These are phyloP conservation scores for Xerocomellus intermedius DNA, from an alignment of 768 basidiomycete genomes.

Conservation along the genomic window DNA sequence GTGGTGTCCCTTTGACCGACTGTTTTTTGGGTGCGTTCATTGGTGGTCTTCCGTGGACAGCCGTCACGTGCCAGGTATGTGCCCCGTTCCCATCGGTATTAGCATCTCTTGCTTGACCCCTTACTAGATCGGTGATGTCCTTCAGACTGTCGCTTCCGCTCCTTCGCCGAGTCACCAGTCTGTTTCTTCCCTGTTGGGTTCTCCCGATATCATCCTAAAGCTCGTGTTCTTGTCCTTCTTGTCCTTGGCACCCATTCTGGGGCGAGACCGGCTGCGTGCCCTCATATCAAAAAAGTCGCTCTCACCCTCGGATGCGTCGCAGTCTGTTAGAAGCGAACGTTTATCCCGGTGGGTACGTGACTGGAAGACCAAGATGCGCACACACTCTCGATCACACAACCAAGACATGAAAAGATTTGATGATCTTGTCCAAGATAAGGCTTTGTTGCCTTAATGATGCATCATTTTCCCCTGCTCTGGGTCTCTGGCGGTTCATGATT, in stretches of 20 bases:
- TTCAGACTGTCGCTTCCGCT: conserved; percentile 77
- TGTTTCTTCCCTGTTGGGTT: conserved; percentile 80
- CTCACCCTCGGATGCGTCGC: conserved; percentile 20
- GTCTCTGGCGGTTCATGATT: conserved; percentile 14
- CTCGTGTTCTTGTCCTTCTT: conserved; percentile 79
- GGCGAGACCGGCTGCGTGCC: conserved; percentile 60
- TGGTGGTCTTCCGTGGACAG: conserved; percentile 84
- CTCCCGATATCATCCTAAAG: conserved; percentile 81
- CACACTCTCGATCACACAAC: conserved; percentile 50
- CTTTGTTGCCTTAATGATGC: conserved; percentile 26
- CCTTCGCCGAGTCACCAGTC: conserved; percentile 71
- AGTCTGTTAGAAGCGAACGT: conserved; percentile 35
- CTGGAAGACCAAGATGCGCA: conserved; percentile 60
- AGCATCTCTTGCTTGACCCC: conserved; percentile 18
- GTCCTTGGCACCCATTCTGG: conserved; percentile 84
- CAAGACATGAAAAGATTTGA: conserved; percentile 48
- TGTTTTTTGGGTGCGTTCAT: conserved; percentile 83
- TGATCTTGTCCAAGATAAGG: conserved; percentile 56
- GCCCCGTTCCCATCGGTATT: conserved; percentile 12
- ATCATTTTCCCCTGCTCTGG: conserved; percentile 13
- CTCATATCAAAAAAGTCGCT: conserved; percentile 44
- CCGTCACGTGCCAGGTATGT: conserved; percentile 83
- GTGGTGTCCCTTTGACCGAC: conserved; percentile 72
- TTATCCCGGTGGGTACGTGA: conserved; percentile 60
- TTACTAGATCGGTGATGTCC: conserved; percentile 76